Evolutionary conservation across 805 yeast genomes (phyloP).

Genomic region (Candida parachauliodes): DNA sequence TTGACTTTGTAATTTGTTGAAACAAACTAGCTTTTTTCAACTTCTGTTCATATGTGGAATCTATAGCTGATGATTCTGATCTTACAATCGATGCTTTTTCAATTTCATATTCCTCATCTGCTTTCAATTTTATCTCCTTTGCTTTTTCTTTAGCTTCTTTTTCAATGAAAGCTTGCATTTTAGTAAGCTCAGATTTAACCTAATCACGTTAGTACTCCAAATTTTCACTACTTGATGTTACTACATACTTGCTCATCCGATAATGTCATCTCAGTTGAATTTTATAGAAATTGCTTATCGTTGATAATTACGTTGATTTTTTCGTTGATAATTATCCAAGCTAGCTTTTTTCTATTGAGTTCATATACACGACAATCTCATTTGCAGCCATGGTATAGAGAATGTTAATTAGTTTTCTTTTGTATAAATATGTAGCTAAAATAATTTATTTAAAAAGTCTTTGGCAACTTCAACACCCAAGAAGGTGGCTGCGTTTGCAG

Average conservation of each 20-base stretch:
- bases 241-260: slow-evolving; percentile 13
- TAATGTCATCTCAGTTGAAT: slow-evolving; percentile 9
- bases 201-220: slow-evolving; percentile 21
- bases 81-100: slow-evolving; percentile 95
- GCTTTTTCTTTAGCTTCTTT: slow-evolving; percentile 99
- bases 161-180: slow-evolving; percentile 98
- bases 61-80: slow-evolving; percentile 85
- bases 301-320: slow-evolving; percentile 1
- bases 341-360: background rate
- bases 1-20: slow-evolving; percentile 93
- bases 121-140: slow-evolving; percentile 89
- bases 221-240: background rate
- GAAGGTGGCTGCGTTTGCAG: slow-evolving; percentile 99
- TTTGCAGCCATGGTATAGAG: too few species aligned
- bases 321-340: slow-evolving; percentile 1
- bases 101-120: slow-evolving; percentile 97
- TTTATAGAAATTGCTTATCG: slow-evolving; percentile 3
- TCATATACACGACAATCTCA: background rate
- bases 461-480: slow-evolving; percentile 87
- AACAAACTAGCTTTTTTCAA: slow-evolving; percentile 88
- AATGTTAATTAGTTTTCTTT: too few species aligned
- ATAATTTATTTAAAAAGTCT: slow-evolving; percentile 34
- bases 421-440: slow-evolving; percentile 17
- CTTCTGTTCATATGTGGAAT: slow-evolving; percentile 71
- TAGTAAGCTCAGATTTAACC: slow-evolving; percentile 93